Evolutionary conservation across 2,329 filamentous ascomycete species (phyloP).

Genomic region (Aspergillus sp.): DNA sequence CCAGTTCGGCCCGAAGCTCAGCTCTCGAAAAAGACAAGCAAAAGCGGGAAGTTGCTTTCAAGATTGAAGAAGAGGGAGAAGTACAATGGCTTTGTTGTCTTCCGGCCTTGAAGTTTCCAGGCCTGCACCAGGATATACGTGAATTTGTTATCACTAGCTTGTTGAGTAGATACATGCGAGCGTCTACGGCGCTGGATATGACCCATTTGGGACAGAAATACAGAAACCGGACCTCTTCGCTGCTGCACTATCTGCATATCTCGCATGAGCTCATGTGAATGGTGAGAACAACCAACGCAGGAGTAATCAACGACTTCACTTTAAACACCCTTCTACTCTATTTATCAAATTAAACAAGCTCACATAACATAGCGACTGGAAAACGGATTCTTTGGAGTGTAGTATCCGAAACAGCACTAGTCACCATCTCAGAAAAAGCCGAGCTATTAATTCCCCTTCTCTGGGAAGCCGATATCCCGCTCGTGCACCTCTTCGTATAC

Average conservation of each 20-base stretch:
- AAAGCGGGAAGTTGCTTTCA: constrained; percentile 53
- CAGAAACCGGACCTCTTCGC: background rate
- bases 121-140: constrained; percentile 43
- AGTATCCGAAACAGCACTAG: constrained; percentile 42
- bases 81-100: constrained; percentile 43
- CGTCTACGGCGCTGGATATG: constrained; percentile 3
- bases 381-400: constrained; percentile 57
- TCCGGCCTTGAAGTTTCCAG: constrained; percentile 35
- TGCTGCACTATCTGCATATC: constrained; percentile 6
- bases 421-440: constrained; percentile 59
- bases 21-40: constrained; percentile 54
- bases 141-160: constrained; percentile 3
- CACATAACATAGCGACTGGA: constrained; percentile 29
- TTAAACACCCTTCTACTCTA: constrained; percentile 1
- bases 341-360: background rate
- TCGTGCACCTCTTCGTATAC: constrained; percentile 49
- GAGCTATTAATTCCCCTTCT: constrained; percentile 48
- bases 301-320: constrained; percentile 7
- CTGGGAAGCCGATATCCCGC: constrained; percentile 4
- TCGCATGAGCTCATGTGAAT: constrained; percentile 10
- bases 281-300: constrained; percentile 3
- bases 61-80: constrained; percentile 54
- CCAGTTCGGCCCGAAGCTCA: constrained; percentile 39
- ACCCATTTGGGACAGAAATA: constrained; percentile 8
- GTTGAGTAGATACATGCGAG: constrained; percentile 1